These are phyloP conservation scores for Claviceps sp. DNA, from an alignment of 2,329 filamentous ascomycete genomes.

Conservation along the genomic window DNA sequence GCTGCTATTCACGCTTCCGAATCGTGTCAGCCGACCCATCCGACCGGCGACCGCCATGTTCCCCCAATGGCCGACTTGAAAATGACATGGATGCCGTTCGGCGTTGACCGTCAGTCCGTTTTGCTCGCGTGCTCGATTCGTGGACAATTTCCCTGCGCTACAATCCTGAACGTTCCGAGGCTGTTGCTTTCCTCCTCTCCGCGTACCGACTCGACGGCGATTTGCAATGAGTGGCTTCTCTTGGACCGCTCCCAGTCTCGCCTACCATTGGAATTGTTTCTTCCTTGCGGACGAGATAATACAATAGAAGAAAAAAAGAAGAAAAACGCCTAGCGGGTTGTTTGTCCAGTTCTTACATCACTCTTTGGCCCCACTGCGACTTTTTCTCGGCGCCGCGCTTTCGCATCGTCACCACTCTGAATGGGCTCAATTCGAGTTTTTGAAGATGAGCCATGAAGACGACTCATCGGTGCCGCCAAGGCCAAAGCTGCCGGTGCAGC, in stretches of 20 bases:
- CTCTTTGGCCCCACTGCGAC: not conserved
- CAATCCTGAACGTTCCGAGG: no score
- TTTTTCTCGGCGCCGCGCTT: not conserved
- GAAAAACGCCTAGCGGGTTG: not conserved
- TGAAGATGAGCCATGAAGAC: conserved; percentile 4
- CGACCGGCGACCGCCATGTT: not conserved
- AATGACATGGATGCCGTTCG: not conserved
- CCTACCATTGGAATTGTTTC: not conserved
- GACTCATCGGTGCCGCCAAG: conserved; percentile 9
- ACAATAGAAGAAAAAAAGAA: not conserved
- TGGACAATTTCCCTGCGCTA: no score
- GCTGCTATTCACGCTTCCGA: not conserved
- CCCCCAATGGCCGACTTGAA: not conserved
- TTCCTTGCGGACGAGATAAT: not conserved
- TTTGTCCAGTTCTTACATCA: not conserved
- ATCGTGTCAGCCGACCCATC: not conserved
- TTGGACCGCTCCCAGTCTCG: not conserved
- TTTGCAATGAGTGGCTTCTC: not conserved
- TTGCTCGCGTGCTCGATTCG: no score
- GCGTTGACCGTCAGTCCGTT: not conserved
- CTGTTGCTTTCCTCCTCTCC: not conserved
- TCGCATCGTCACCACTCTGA: not conserved
- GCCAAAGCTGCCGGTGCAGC: conserved; percentile 60
- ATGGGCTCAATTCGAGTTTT: not conserved
- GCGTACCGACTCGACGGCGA: not conserved